Evolutionary conservation across 2,329 filamentous ascomycete genomes (phyloP), one percentile per base, ranked within the genome.

Genomic region (Aureobasidium sp.): DNA sequence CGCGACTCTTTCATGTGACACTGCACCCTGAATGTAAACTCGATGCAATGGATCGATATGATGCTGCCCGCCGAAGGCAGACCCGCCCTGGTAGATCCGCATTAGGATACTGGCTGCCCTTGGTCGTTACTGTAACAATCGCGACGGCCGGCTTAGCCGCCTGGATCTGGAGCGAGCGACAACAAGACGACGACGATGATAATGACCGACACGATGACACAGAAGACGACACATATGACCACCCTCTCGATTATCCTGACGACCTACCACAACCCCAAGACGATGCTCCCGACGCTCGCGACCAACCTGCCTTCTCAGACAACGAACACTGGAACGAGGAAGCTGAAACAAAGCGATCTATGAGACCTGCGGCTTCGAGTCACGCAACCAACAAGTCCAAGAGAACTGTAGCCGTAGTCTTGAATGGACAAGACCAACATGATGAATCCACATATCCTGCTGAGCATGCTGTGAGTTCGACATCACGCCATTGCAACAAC

Each of bases 281-380:
- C 7, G 29, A 39, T 2, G 5, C 16, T 13, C 27, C 57, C 4
- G 60, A 37, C 1, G 21, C 63, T 21, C 45, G 47, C 10, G 45
- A 48, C 13, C 16, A 34, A 41, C 66, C 67, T 25, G 71, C 70
- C 10, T 76, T 75, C 61, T 74, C 72, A 65, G 93, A 97, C 73
- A 90, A 94, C 75, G 89, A 90, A 72, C 86, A 90, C 58, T 97
- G 93, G 93, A 91, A 88, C 15, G 91, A 97, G 73, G 92, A 97
- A 76, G 90, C 88, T 27, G 87, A 90, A 68, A 82, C 88, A 53
- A 85, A 88, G 67, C 76, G 75, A 61, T 75, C 72, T 57, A 73
- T 71, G 62, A 71, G 70, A 44, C 71, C 72, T 64, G 68, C 70
- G n/a, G 65, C 70, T 11, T 69, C 74, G 75, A 71, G 65, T 49